A percentile compares a stretch with the other conserved stretches of the same genome.
Conservation (phyloP, 352 stramenopile genomes). For the Phytophthora multivora region DNA sequence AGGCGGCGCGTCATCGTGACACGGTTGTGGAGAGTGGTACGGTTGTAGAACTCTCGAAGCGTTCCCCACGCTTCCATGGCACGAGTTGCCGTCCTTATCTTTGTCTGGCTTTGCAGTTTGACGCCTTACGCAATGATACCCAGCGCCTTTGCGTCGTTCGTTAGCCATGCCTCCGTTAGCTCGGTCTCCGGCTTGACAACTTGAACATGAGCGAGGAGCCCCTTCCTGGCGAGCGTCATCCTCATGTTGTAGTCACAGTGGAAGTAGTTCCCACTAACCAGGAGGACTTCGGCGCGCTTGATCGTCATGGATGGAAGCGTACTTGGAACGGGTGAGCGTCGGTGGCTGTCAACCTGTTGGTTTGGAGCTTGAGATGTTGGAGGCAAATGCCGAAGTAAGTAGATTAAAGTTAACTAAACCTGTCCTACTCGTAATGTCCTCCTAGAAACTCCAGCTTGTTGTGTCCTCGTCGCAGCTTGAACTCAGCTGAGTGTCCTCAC, state of each 20-base stretch:
- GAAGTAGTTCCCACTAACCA: neutral
- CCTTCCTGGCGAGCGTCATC: slow-evolving; percentile 16
- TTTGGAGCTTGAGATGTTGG: too few species aligned
- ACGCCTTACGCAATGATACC: slow-evolving; percentile 34
- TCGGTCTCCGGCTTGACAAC: slow-evolving; percentile 13
- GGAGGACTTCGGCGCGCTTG: neutral
- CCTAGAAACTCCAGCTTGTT: too few species aligned
- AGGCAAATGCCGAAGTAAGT: too few species aligned
- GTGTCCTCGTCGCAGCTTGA: too few species aligned
- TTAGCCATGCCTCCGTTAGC: slow-evolving; percentile 18
- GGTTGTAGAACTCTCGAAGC: slow-evolving; percentile 30
- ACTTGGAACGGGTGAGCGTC: too few species aligned
- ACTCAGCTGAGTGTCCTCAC: too few species aligned
- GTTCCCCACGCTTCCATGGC: slow-evolving; percentile 18
- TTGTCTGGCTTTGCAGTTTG: slow-evolving; percentile 16
- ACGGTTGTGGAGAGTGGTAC: slow-evolving; percentile 34
- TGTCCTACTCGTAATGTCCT: too few species aligned
- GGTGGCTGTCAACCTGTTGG: too few species aligned
- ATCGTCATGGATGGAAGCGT: neutral
- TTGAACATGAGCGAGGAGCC: slow-evolving; percentile 2
- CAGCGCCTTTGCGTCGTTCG: slow-evolving; percentile 26
- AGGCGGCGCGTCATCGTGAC: slow-evolving; percentile 21
- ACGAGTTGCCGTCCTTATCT: slow-evolving; percentile 11
- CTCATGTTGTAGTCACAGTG: neutral
- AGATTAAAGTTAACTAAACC: too few species aligned